phyloP scores from a whole-genome alignment of 805 yeast genomes.

The baker's yeast (Saccharomyces cerevisiae) region DNA sequence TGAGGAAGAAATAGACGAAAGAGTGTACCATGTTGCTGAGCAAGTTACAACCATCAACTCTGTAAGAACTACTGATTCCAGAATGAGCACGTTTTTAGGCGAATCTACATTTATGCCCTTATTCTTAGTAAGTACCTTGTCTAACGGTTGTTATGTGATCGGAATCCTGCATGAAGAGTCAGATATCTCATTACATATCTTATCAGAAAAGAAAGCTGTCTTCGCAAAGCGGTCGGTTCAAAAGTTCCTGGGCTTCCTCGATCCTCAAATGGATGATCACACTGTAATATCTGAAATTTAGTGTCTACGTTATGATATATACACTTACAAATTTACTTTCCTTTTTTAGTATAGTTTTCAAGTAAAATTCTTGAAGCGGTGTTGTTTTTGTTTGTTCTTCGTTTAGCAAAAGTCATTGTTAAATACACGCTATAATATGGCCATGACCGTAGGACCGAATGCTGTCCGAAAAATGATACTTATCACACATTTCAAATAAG shows the following conservation, averaged over 20 bases:
- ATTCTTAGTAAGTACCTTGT: conserved; percentile 6
- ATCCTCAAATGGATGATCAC: neutral
- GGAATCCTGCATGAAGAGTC: neutral
- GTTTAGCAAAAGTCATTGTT: neutral
- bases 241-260: neutral
- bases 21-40: conserved; percentile 9
- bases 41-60: conserved; percentile 6
- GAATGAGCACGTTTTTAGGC: neutral
- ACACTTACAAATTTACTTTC: neutral
- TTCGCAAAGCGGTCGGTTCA: neutral
- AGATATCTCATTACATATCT: neutral
- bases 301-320: neutral
- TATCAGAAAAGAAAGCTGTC: neutral
- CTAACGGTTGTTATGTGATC: conserved; percentile 6
- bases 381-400: neutral
- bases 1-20: conserved; percentile 1
- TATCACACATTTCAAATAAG: neutral
- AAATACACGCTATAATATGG: too few relatives aligned
- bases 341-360: neutral
- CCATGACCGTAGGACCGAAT: neutral
- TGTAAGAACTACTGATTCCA: neutral
- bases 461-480: neutral
- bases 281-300: neutral
- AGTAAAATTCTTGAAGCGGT: neutral
- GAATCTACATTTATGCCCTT: neutral